Evolutionary conservation across 768 basidiomycete species (phyloP), one percentile per base, ranked within the genome.

Genomic region (Chlorophyllum brunneum): DNA sequence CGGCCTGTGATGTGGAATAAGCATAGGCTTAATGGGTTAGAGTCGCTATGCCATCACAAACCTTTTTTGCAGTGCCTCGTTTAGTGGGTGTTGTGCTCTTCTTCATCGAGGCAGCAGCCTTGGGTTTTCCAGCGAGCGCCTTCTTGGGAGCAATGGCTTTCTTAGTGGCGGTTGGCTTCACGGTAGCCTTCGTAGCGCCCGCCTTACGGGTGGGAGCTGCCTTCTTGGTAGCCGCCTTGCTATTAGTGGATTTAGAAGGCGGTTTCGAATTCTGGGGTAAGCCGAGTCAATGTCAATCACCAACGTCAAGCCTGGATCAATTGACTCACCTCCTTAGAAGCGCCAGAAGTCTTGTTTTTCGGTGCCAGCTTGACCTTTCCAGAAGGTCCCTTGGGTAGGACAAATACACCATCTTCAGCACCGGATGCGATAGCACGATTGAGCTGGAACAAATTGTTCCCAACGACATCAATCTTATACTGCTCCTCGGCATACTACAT

Each of bases 401-500:
- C 55, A 43, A 73, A 74, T 9, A 69, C 56, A 13, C 70, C 71
- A 24, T 38, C 45, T 66, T 88, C 86, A 30, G 79, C 78, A 43
- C 91, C 91, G 47, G 73, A 68, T 37, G 78, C 68, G 67, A 94
- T 88, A 53, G 90, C 89, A 54, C 79, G 80, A 61, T 81, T 82
- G 64, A 95, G 74, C 68, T 87, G 86, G 55, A 77, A 82, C 60
- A 78, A 67, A 69, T 89, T 85, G 23, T 82, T 71, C 40, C 82
- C 75, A 46, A 75, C 82, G 58, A 86, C 80, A 59, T 85, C 82
- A 56, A 95, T 69, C 57, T 81, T 77, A 75, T 92, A 95, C 59
- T 78, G 82, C 59, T 90, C 83, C 67, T 92, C 88, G 43, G 94
- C 85, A 67, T 72, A 95, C 90, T 93, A 56, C 13, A 26, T 10